Base-by-base conservation (phyloP, 2,329 filamentous ascomycete species). In the Aspergillus spinulosporus region DNA sequence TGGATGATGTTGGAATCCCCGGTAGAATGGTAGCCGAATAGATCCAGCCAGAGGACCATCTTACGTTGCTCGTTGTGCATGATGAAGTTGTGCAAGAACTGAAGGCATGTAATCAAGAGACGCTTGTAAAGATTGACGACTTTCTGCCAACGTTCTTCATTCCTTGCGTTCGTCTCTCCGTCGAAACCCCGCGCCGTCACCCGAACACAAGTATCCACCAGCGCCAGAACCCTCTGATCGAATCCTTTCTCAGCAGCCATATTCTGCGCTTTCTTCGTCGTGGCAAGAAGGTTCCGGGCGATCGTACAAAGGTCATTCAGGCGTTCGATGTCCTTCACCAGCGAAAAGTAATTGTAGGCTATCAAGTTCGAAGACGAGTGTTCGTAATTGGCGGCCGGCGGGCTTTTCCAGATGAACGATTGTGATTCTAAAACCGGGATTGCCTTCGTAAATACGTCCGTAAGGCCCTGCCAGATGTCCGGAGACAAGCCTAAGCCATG, bases 91-190 rank as follows among this genome's bases (percentile, higher is more conserved):
- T 87, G 85, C 54, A 87, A 71, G 61, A 86, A 86, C 66, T 87
- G 85, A n/a, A 88, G 75, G 59, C 82, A 84, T 2, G 84, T 86
- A 54, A 87, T 86, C 64, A 87, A 75, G 14, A 87, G 74, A 63
- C 84, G 84, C 72, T 88, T 87, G 72, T 85, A 87, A 3, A 83
- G 80, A 65, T 84, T 85, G 59, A 87, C 83, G 53, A 86, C 82
- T 69, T 80, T 82, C 71, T 86, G 83, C 84, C 84, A 87, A 62
- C 83, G 82, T 62, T 86, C 83, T 69, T 87, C 83, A 56, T 86
- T 84, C 52, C 81, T 76, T 3, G 81, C 80, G 56, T 84, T 82
- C 4, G 83, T 81, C 66, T 86, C 83, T 34, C 84, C 84, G 69
- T 87, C 85, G 59, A 85, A 88, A 0, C 84, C 85, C 61, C 84